Base-by-base conservation (phyloP, 2,329 filamentous ascomycete genomes). In the Fusarium vanettenii region DNA sequence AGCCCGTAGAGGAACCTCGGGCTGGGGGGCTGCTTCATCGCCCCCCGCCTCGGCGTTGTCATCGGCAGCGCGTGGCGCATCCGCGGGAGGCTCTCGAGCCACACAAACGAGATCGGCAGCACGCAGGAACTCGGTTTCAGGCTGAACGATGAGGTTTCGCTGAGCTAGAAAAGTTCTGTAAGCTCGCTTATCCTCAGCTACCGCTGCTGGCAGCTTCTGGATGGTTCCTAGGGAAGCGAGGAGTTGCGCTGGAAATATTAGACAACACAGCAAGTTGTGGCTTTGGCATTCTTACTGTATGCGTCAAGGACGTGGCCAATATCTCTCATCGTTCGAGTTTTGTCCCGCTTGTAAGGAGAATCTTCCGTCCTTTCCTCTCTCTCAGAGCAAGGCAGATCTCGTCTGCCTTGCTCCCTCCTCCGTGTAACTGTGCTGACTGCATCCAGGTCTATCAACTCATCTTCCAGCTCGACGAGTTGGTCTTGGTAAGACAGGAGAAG, bases 401-500 rank as follows among this genome's bases (percentile, higher is more conserved):
- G 35, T 37, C 16, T 37, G 35, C 35, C 35, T 31, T 31, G 29
- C 35, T 37, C 35, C 35, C 14, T 37, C 14, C 35, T 37, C 14
- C 35, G 35, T 18, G 16, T 16, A 16, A 16, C 6, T 37, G 35
- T 37, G 16, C 35, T 37, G 35, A 37, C 6, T 37, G 35, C 35
- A 78, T 98, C 95, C 16, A 16, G 1, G 97, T 83, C 0, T 87
- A 90, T 89, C 1, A 98, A 87, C 67, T 95, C 91, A 78, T 95
- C 92, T 82, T 98, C 95, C 41, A 97, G 86, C 77, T 96, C 93
- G 33, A 88, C 87, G 20, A 98, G 90, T 81, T 97, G 94, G 79
- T 97, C 95, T 82, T 98, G 95, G 18, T 97, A 87, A 72, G 97
- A 92, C 0, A 98, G 86, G 4, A 98, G 85, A 4, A 97, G 85